Evolutionary conservation across 2,329 filamentous ascomycete genomes (phyloP), one percentile per base, ranked within the genome.

Genomic region (Teratosphaeria gauchensis): DNA sequence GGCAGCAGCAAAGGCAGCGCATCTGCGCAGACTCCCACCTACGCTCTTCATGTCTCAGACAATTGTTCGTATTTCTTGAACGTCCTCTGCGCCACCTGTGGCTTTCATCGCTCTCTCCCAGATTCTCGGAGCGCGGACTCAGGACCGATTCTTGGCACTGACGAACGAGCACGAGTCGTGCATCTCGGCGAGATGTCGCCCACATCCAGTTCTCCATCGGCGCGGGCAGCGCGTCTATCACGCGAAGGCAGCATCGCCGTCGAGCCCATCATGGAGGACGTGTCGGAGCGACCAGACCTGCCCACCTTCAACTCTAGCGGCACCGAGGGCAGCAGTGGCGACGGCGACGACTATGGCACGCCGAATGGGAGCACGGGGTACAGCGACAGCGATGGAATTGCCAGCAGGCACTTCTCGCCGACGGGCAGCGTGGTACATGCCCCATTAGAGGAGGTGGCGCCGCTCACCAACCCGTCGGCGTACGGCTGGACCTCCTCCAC

Each of bases 201-300:
- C 16, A 48, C 19, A 8, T 48, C 42, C 42, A 21, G 42, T 16
- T 21, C 42, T n/a, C 42, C 42, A 48, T 48, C 42, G 16, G 42
- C n/a, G 42, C 42, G 42, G n/a, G 42, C 42, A n/a, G 53, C 53
- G 19, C 56, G 56, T 32, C 28, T 33, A 8, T 57, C 48, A 35
- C 46, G 56, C 19, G 56, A 57, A 28, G 56, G 46, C 28, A 57
- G 46, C 33, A 31, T 57, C 19, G 24, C 57, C 30, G 56, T 58
- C 33, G 57, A 58, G 51, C 62, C 66, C 59, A 71, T 69, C 63
- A 72, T 72, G 69, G 68, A 71, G 60, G 69, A 71, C 53, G 55
- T 58, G 21, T 56, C 57, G 30, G 67, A 68, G 46, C 65, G 69
- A 14, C 70, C 71, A 9, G 66, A 66, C 31, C 56, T 72, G 55